These are phyloP conservation scores for Amanita pseudoporphyria DNA, from an alignment of 768 basidiomycete species.

Conservation along the genomic window DNA sequence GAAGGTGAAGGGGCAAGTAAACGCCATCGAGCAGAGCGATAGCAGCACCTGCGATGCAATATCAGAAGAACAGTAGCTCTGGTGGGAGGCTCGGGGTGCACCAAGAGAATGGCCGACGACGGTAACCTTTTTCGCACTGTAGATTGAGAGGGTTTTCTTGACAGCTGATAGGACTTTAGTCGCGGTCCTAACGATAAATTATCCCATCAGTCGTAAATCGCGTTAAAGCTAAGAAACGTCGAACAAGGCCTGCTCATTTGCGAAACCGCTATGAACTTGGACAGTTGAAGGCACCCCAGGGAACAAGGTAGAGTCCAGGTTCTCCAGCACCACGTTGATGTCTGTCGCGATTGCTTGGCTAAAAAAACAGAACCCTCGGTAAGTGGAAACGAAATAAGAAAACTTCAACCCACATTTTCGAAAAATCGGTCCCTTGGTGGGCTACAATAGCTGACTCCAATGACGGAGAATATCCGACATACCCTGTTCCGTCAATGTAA, in stretches of 20 bases:
- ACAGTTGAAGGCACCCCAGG: slow-evolving; percentile 31
- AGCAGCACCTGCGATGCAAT: slow-evolving; percentile 24
- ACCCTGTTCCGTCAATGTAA: slow-evolving; percentile 6
- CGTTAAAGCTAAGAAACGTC: neutral
- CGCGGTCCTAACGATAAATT: slow-evolving; percentile 24
- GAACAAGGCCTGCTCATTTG: slow-evolving; percentile 30
- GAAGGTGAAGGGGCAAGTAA: slow-evolving; percentile 44
- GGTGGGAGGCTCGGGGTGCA: slow-evolving; percentile 6
- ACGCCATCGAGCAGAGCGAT: slow-evolving; percentile 37
- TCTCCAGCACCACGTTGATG: slow-evolving; percentile 19
- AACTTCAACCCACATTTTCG: slow-evolving; percentile 21
- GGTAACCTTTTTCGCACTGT: slow-evolving; percentile 25
- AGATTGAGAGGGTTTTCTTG: slow-evolving; percentile 22
- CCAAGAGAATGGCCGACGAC: slow-evolving; percentile 37
- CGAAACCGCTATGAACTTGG: slow-evolving; percentile 36
- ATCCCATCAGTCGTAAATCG: neutral
- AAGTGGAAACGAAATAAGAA: neutral
- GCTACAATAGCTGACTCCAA: slow-evolving; percentile 28
- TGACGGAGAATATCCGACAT: slow-evolving; percentile 23
- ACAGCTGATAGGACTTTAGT: slow-evolving; percentile 29
- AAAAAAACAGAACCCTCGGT: neutral
- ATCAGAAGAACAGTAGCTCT: neutral
- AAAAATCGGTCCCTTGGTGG: slow-evolving; percentile 32
- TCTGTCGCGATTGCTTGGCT: slow-evolving; percentile 32
- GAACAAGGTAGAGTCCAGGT: slow-evolving; percentile 29